These are phyloP conservation scores for Aurifilum marmelostoma DNA, from an alignment of 2,329 filamentous ascomycete genomes.

Conservation along the genomic window DNA sequence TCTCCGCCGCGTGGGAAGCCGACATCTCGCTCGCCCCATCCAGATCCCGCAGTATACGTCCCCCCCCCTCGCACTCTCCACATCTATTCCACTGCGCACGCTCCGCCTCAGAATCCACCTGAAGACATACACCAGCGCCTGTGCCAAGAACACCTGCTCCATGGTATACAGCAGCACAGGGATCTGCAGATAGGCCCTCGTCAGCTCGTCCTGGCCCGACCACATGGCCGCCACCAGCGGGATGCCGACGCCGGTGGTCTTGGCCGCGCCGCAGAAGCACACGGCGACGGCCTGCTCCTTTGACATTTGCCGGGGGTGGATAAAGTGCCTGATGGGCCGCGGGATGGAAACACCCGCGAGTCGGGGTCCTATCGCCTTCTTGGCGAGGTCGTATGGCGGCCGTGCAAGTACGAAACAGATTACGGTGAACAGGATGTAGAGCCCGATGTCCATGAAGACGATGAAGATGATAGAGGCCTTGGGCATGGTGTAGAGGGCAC, in stretches of 20 bases:
- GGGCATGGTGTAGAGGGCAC: slow-evolving; percentile 61
- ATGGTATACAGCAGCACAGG: slow-evolving; percentile 66
- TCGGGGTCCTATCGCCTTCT: slow-evolving; percentile 38
- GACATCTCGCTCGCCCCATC: neutral
- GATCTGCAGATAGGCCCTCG: slow-evolving; percentile 63
- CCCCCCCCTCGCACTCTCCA: slow-evolving; percentile 27
- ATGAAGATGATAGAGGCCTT: slow-evolving; percentile 66
- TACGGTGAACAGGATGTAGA: slow-evolving; percentile 64
- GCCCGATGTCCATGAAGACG: slow-evolving; percentile 67
- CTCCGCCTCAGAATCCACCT: slow-evolving; percentile 45
- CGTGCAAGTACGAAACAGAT: slow-evolving; percentile 60
- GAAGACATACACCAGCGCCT: slow-evolving; percentile 51
- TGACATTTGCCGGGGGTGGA: slow-evolving; percentile 56
- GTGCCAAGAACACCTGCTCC: slow-evolving; percentile 56
- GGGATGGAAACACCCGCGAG: slow-evolving; percentile 41
- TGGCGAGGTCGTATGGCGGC: slow-evolving; percentile 42
- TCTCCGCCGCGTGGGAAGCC: neutral
- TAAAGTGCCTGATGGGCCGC: slow-evolving; percentile 35
- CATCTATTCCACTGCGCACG: slow-evolving; percentile 20
- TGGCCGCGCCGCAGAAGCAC: slow-evolving; percentile 74
- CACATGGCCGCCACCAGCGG: slow-evolving; percentile 72
- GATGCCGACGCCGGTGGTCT: slow-evolving; percentile 72
- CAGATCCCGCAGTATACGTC: neutral
- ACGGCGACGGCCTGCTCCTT: slow-evolving; percentile 69
- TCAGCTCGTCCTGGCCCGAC: slow-evolving; percentile 54